These are phyloP conservation scores for Licmophora abbreviata DNA, from an alignment of 108 stramenopile genomes.

Conservation along the genomic window DNA sequence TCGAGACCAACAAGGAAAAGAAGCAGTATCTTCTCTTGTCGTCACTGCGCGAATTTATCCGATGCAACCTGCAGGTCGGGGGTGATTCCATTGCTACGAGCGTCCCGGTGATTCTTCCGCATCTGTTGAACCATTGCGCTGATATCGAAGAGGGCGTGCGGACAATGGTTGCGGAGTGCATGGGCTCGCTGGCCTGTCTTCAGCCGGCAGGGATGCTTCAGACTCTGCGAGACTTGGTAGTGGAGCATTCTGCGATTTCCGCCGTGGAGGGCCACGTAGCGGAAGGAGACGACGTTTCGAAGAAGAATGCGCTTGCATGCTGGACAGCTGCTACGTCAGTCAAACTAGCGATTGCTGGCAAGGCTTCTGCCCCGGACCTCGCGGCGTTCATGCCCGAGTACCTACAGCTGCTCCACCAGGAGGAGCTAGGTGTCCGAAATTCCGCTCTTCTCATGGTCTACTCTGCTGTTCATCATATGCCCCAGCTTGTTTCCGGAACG, in stretches of 20 bases:
- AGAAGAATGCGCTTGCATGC: constrained; percentile 47
- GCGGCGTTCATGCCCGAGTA: constrained; percentile 65
- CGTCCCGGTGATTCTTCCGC: constrained; percentile 68
- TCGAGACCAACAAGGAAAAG: constrained; percentile 64
- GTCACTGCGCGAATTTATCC: constrained; percentile 89
- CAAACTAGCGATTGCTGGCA: constrained; percentile 80
- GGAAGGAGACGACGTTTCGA: constrained; percentile 34
- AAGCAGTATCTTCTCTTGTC: constrained; percentile 91
- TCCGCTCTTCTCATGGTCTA: constrained; percentile 89
- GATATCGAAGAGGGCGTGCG: constrained; percentile 89
- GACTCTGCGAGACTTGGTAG: constrained; percentile 36
- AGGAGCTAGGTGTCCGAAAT: constrained; percentile 80
- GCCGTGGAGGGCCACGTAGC: constrained; percentile 22
- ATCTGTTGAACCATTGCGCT: constrained; percentile 62
- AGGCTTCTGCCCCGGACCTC: constrained; percentile 44
- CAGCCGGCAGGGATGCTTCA: constrained; percentile 62
- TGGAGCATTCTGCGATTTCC: constrained; percentile 23
- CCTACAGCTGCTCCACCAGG: constrained; percentile 67
- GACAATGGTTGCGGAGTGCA: constrained; percentile 95
- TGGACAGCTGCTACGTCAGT: constrained; percentile 86
- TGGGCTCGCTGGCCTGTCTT: constrained; percentile 82
- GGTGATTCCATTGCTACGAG: constrained; percentile 39
- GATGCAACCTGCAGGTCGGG: constrained; percentile 58
- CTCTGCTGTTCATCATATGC: constrained; percentile 88
- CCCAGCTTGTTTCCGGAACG: constrained; percentile 61